Base-by-base conservation (phyloP, 1,284 basidiomycete species). In the Moesziomyces parantarcticus region DNA sequence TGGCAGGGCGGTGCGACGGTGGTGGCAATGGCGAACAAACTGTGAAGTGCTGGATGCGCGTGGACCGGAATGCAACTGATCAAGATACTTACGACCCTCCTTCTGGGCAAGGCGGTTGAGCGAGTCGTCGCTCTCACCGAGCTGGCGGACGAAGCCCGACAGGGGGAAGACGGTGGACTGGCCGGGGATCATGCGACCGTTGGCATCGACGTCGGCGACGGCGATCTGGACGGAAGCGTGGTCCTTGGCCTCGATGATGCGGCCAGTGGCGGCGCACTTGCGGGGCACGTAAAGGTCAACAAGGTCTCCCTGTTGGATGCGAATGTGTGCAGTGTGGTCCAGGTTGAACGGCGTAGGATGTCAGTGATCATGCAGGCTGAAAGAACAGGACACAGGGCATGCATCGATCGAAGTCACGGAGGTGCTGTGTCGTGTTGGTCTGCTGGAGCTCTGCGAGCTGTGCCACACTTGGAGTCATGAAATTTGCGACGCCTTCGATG, bases 241-340 rank as follows among this genome's bases (percentile, higher is more conserved):
- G 87, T 99, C 96, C 88, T 99, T 98, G 84, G 96, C 92, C 81
- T 93, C 96, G 86, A 97, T 97, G 84, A 97, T 88, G 79, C 94
- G 92, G 89, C 94, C 93, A 91, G 84, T 78, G 70, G 82, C 83
- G 26, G 82, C 82, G 73, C 97, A 99, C 88, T 99, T 98, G 89
- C 96, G 93, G 86, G 96, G 96, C 85, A 99, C 94, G 89, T 99
- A 99, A 87, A 99, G 94, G 89, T 99, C 96, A 85, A 99, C 96
- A 86, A 99, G 95, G 86, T 93, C 89, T 88, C 96, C 95, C 93
- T 97, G 79, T 65, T 21, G 42, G 49, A n/a, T 14, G 25, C 40
- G 47, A 52, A 47, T 46, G 14, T 34, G 46, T 36, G 21, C 13
- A 42, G 22, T 23, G 40, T 41, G 14, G 43, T 32, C 21, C 22